Percentiles rank a stretch among this genome's conserved stretches.
These are phyloP conservation scores for Trichophyton mentagrophytes DNA, from an alignment of 2,329 filamentous ascomycete species.

Conservation along the genomic window DNA sequence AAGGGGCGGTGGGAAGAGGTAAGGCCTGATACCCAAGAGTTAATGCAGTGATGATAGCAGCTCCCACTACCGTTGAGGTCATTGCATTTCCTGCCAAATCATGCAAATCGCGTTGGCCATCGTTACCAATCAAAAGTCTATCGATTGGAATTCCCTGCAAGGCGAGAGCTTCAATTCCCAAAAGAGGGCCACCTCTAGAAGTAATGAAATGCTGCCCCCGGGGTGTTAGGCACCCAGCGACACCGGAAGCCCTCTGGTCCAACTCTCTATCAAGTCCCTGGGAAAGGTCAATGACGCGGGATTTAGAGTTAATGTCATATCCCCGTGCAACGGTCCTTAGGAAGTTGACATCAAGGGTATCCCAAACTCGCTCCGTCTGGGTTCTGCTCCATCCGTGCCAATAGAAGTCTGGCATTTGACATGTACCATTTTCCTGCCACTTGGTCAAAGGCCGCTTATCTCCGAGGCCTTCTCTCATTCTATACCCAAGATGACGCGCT, in stretches of 20 bases:
- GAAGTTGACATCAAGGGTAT: conserved; percentile 52
- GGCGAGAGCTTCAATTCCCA: conserved; percentile 49
- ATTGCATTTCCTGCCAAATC: conserved; percentile 71
- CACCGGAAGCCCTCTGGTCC: conserved; percentile 40
- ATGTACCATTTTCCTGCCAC: conserved; percentile 44
- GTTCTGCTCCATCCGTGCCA: conserved; percentile 39
- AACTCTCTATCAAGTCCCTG: conserved; percentile 57
- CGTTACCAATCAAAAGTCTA: conserved; percentile 49
- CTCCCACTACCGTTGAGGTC: conserved; percentile 58
- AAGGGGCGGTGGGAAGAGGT: conserved; percentile 11
- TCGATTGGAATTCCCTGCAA: conserved; percentile 57
- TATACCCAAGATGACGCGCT: conserved; percentile 46
- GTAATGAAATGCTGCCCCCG: conserved; percentile 49
- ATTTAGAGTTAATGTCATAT: conserved; percentile 48
- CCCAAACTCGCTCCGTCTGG: conserved; percentile 49
- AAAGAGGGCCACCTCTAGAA: conserved; percentile 46
- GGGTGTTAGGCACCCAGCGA: conserved; percentile 57
- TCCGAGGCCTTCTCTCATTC: conserved; percentile 41
- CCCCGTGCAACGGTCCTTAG: conserved; percentile 38
- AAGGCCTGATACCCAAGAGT: conserved; percentile 29
- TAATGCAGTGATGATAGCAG: conserved; percentile 48
- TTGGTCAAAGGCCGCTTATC: conserved; percentile 45
- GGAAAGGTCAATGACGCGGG: conserved; percentile 48
- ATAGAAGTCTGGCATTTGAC: conserved; percentile 43
- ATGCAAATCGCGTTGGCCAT: conserved; percentile 49